Evolutionary conservation across 2,329 filamentous ascomycete genomes (phyloP), one percentile per base, ranked within the genome.

Genomic region (Drechslerella stenobrocha): DNA sequence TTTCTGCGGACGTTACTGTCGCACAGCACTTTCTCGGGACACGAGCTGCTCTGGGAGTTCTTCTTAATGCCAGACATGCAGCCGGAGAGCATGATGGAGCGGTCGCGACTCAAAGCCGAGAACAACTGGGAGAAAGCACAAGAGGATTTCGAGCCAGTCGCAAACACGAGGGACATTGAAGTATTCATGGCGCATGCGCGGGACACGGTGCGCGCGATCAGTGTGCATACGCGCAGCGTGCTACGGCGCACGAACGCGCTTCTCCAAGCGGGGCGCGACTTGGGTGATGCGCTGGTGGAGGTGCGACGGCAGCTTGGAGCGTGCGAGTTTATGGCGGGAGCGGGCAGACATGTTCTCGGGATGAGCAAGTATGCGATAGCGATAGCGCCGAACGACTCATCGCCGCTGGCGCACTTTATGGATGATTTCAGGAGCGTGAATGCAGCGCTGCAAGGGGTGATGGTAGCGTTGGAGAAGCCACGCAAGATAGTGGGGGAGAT

Each of bases 1-100:
- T 96, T 97, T 73, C 79, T 98, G 72, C 89, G 89, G 71, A 89
- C 90, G 15, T 82, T 98, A 70, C 81, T 98, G 23, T 81, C 84
- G 6, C 93, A 98, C 74, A 88, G 92, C 2, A 97, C 93, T 0
- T 96, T 98, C 75, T 84, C 90, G 0, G 96, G 89, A 0, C 95
- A 98, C 74, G 93, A 98, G 78, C 90, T 97, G 82, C 82, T 98
- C 1, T 98, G 93, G 95, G 93, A 98, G 73, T 98, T 98, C 78
- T 96, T 98, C 77, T 82, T 98, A 0, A 91, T 98, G 9, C 93
- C 93, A 1, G 93, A 98, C 72, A 84, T 98, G 50, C 89, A 96
- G 75, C 83, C 89, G 0, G 85, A 90, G 18, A 90, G 91, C 83
- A 92, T 97, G 81, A 87, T 89, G 53, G 87, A 95, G 75, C 84